Conservation (phyloP, 495 filamentous ascomycete species). For the Talaromyces wortmannii region DNA sequence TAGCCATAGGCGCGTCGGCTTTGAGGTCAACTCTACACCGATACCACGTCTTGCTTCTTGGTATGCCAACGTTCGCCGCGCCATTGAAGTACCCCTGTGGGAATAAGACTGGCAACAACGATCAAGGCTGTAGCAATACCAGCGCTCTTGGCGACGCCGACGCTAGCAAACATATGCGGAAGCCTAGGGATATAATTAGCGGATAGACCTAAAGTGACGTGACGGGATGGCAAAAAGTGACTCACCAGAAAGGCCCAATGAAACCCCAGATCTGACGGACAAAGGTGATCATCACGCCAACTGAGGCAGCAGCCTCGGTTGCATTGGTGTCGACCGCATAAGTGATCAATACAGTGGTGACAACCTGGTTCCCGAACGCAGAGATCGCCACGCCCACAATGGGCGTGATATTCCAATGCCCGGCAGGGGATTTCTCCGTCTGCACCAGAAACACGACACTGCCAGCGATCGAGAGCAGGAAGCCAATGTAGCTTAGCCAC, state of each 20-base stretch:
- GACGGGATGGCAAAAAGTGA: neutral
- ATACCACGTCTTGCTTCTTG: no score
- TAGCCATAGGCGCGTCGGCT: no score
- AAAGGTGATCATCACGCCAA: slow-evolving; percentile 26
- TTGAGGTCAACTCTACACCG: no score
- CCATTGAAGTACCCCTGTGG: slow-evolving; percentile 21
- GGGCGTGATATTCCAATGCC: slow-evolving; percentile 29
- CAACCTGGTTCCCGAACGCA: slow-evolving; percentile 32
- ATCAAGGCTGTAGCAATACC: slow-evolving; percentile 10
- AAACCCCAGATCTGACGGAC: slow-evolving; percentile 34
- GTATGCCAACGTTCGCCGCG: slow-evolving; percentile 17
- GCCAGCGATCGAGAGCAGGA: slow-evolving; percentile 25
- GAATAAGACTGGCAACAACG: neutral
- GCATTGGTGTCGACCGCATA: slow-evolving; percentile 35
- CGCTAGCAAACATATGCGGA: slow-evolving; percentile 24
- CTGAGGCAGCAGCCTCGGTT: slow-evolving; percentile 18
- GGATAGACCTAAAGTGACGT: neutral
- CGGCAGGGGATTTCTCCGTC: slow-evolving; percentile 17
- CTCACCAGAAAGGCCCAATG: slow-evolving; percentile 35
- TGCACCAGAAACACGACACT: slow-evolving; percentile 27
- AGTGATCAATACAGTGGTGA: slow-evolving; percentile 37
- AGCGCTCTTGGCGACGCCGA: slow-evolving; percentile 20
- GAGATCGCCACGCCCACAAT: slow-evolving; percentile 30
- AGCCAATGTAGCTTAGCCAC: slow-evolving; percentile 33
- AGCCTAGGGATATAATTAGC: slow-evolving; percentile 22